Evolutionary conservation across 1,284 basidiomycete genomes (phyloP).

Genomic region (Termitomyces sp.): DNA sequence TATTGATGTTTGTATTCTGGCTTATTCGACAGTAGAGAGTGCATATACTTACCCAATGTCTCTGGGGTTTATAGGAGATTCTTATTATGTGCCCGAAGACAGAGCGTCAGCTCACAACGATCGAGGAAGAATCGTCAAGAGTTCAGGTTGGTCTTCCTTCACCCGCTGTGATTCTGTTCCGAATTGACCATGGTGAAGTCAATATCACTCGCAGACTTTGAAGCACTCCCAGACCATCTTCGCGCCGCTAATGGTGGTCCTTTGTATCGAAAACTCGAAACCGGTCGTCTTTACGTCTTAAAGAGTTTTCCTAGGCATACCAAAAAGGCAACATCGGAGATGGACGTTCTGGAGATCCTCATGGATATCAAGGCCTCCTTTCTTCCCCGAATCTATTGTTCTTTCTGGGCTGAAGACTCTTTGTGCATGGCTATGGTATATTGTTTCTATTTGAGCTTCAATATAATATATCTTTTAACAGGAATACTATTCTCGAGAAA

Average conservation of each 20-base stretch:
- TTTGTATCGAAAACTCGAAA: conserved; percentile 20
- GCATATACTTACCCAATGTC: not conserved
- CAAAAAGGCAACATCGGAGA: conserved; percentile 39
- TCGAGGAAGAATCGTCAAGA: conserved; percentile 17
- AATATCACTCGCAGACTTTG: conserved; percentile 19
- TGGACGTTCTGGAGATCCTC: conserved; percentile 56
- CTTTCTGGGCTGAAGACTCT: conserved; percentile 60
- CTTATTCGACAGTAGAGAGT: not conserved
- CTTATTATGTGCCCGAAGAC: conserved; percentile 35
- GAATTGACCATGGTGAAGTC: not conserved
- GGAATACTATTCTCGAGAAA: conserved; percentile 58
- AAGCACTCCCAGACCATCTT: conserved; percentile 11
- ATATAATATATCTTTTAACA: conserved; percentile 10
- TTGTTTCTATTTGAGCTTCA: not conserved
- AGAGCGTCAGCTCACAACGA: conserved; percentile 16
- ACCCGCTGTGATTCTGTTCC: not conserved
- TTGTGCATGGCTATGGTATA: conserved; percentile 53
- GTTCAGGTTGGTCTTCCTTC: conserved; percentile 6
- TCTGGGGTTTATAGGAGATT: conserved; percentile 31
- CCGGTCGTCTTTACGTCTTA: conserved; percentile 21
- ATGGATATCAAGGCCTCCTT: conserved; percentile 51
- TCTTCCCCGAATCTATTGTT: conserved; percentile 56
- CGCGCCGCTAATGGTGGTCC: not conserved
- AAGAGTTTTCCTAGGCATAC: conserved; percentile 12
- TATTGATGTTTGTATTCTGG: conserved; percentile 30